Evolutionary conservation across 2,329 filamentous ascomycete species (phyloP).

Genomic region (Nannizziopsis barbatae): DNA sequence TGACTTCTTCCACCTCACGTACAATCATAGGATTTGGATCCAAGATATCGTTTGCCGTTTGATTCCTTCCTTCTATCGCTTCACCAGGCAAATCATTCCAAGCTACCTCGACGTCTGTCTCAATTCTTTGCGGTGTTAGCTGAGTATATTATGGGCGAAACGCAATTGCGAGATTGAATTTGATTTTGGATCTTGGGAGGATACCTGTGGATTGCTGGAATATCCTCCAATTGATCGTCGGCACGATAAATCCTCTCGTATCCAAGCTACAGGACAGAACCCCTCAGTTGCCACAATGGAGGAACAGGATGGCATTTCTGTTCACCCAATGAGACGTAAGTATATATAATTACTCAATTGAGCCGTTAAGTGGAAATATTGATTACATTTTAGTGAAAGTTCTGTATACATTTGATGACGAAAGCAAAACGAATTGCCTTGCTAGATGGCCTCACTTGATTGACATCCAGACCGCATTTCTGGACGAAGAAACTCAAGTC

Average conservation of each 20-base stretch:
- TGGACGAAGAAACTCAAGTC: constrained; percentile 71
- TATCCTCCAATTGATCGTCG: neutral
- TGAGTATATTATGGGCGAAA: neutral
- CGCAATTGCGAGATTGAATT: neutral
- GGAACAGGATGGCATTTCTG: constrained; percentile 44
- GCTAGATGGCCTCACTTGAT: constrained; percentile 72
- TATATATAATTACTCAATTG: constrained; percentile 14
- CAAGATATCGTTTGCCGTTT: too few species aligned
- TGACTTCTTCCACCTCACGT: neutral
- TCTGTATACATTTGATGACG: constrained; percentile 87
- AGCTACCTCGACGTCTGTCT: too few species aligned
- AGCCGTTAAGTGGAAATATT: constrained; percentile 10
- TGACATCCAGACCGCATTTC: constrained; percentile 63
- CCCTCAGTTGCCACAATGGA: constrained; percentile 26
- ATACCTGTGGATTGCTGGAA: constrained; percentile 6
- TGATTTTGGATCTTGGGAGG: neutral
- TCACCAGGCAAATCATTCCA: too few species aligned
- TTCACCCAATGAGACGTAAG: constrained; percentile 59
- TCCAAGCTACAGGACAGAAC: neutral
- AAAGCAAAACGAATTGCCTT: constrained; percentile 78
- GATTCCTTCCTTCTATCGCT: too few species aligned
- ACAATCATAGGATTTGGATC: too few species aligned
- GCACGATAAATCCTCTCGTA: neutral
- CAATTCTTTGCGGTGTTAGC: neutral
- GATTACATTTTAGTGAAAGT: constrained; percentile 62